Evolutionary conservation across 164 flowering plant species (phyloP), one percentile per base, ranked within the genome.

Genomic region (Umbilicus rupestris): DNA sequence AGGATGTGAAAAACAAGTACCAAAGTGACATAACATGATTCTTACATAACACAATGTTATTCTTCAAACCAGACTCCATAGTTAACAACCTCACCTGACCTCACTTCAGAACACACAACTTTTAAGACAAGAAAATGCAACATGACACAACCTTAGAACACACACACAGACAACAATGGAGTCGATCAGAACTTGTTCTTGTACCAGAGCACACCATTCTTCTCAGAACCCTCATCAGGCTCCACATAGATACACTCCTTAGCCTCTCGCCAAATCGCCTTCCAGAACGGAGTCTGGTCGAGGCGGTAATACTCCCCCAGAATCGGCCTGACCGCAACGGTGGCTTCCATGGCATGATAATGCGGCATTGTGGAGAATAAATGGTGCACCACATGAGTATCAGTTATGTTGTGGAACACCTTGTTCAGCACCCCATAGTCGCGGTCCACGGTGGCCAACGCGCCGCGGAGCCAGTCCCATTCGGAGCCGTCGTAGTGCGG

Each of bases 181-280:
- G n/a, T n/a, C n/a, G n/a, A n/a, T n/a, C n/a, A n/a, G n/a, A 52
- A 52, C 59, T 52, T 52, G 14, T 52, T 52, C 10, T 26, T 52
- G 17, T 52, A 52, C 59, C 59, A 52, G 31, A 52, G 14, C 30
- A 52, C 31, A 52, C 59, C 59, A n/a, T 52, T 52, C 30, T 52
- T 28, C 30, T 9, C 3, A 52, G n/a, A n/a, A n/a, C 59, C 59
- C 17, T 52, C 59, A 26, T 26, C 59, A 0, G 30, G 14, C 59
- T 52, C 59, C 4, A 52, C 59, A 17, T 52, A 52, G 3, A 52
- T 52, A 52, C 59, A 52, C 59, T 52, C 59, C 59, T 8, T 52
- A 14, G 59, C 59, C 31, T 52, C 59, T 5, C 59, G 24, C 59
- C 59, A 52, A 14, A 52, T 26, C 5, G 59, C 59, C 17, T 52